Evolutionary conservation across 306 rosid genomes (phyloP), one percentile per base, ranked within the genome.

Genomic region (Vigna nakashimae): DNA sequence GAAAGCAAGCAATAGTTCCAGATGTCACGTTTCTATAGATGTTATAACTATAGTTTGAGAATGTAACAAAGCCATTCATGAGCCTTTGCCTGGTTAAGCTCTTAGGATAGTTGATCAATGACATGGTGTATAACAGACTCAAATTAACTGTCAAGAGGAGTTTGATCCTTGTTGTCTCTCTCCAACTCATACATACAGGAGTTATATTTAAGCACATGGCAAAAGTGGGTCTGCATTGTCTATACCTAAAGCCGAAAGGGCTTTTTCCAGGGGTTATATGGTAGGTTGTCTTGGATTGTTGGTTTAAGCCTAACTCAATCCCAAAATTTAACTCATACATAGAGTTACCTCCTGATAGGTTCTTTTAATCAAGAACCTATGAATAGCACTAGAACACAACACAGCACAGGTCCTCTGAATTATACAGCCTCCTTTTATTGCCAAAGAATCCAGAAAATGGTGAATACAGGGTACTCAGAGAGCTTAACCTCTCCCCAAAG

Each of bases 1-100:
- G 60, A 64, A 51, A 49, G 40, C 32, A 36, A 40, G 26, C 49
- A 14, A 15, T 34, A 36, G 45, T 64, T 76, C 30, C 62, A 78
- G n/a, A 20, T 10, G 17, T 50, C 16, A 28, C 22, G 56, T 15
- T 53, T 53, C 9, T 18, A 26, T 17, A 34, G 67, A 32, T 64
- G 66, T 60, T 59, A 60, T 28, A 49, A 8, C 2, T 57, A 24
- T 65, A 38, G 62, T 73, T 46, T 28, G 14, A n/a, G 20, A 60
- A 59, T 11, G 69, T 36, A 36, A 60, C n/a, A 53, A 65, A 65
- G 5, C 66, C 56, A 52, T 43, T 34, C 40, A 38, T 38, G 53
- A 65, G 28, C 15, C 5, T 65, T 65, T 42, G 8, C 64, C 12
- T 20, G 15, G 13, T 16, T 38, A 42, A 60, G 49, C 43, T 9